Evolutionary conservation across 2,329 filamentous ascomycete genomes (phyloP).

Genomic region (Fusarium aywerte): DNA sequence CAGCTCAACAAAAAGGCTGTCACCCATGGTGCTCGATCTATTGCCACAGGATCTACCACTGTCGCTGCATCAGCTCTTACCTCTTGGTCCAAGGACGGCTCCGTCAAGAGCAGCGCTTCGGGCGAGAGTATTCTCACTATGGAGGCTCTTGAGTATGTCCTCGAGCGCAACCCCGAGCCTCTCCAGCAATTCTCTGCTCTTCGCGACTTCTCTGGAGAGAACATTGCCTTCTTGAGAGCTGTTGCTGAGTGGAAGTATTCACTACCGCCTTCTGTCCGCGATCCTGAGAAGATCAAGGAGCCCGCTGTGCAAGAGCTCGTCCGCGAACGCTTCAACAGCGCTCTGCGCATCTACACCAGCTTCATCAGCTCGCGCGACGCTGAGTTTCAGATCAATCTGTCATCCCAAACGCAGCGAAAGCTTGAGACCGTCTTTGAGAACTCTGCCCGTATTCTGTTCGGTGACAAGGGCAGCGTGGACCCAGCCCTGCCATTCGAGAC

Average conservation of each 20-base stretch:
- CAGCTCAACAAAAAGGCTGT: constrained; percentile 54
- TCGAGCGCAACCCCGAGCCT: constrained; percentile 67
- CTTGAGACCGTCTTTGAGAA: constrained; percentile 67
- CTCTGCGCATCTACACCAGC: constrained; percentile 55
- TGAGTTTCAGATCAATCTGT: constrained; percentile 74
- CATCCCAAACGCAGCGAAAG: constrained; percentile 63
- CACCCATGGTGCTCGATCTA: constrained; percentile 48
- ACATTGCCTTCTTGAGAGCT: constrained; percentile 70
- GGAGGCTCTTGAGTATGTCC: constrained; percentile 61
- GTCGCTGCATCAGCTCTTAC: constrained; percentile 52
- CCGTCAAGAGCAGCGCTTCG: constrained; percentile 47
- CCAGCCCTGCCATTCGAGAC: constrained; percentile 58
- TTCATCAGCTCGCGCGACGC: constrained; percentile 54
- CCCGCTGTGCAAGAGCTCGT: constrained; percentile 48
- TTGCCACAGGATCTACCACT: constrained; percentile 50
- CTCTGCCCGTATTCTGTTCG: constrained; percentile 60
- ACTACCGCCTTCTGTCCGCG: constrained; percentile 42
- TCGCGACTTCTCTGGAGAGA: constrained; percentile 76
- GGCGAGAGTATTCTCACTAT: constrained; percentile 53
- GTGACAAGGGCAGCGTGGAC: constrained; percentile 54
- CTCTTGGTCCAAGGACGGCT: constrained; percentile 51
- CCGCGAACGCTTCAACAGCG: constrained; percentile 67
- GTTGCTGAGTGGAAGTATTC: constrained; percentile 59
- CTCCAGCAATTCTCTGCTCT: constrained; percentile 73
- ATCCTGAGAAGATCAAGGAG: constrained; percentile 39